Base-by-base conservation (phyloP, 352 stramenopile genomes). In the Globisporangium spinosum region DNA sequence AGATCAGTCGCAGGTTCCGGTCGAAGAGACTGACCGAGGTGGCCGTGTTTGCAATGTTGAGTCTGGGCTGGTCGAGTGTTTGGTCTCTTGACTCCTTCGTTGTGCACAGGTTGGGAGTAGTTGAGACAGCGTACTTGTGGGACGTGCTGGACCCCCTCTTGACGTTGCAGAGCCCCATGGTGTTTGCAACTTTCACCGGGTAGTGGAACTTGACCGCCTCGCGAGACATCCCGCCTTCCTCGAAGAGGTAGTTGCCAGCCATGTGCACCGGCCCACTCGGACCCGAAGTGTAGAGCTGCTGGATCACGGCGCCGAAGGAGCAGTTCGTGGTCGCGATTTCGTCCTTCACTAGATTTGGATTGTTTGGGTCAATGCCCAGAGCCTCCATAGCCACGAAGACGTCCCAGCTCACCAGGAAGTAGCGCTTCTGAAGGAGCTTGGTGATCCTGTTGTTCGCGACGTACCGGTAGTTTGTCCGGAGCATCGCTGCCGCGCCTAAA, bases 381-480 rank as follows among this genome's bases (percentile, higher is more conserved):
- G 67, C 64, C 5, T 69, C 56, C 3, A 62, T 62, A 8, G 67
- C 62, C 20, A 75, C 40, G 9, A 79, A 49, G 6, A 62, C 59
- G 23, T 79, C 73, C 73, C 73, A 79, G 12, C 73, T 70, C 1
- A 64, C 40, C 12, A 79, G 12, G 2, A 68, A 17, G 51, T 77
- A 79, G 1, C 73, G 70, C 51, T 57, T 58, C 13, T 89, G 80
- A 2, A 89, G 70, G 9, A 84, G 32, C 1, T 70, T 72, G 29
- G 87, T 25, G 25, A 87, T 25, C 43, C 71, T 69, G 68, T 89
- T 89, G 64, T 84, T 73, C 27, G 72, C 75, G 20, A 75, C 71
- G 38, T 68, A 72, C 3, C 65, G 62, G 56, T 83, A 89, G 13
- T 74, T 75, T 10, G 78, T 85, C 43, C 59, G 29, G 22, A 87